These are phyloP conservation scores for Sugiyamaella grinbergsii DNA, from an alignment of 1,139 yeast genomes.

Conservation along the genomic window DNA sequence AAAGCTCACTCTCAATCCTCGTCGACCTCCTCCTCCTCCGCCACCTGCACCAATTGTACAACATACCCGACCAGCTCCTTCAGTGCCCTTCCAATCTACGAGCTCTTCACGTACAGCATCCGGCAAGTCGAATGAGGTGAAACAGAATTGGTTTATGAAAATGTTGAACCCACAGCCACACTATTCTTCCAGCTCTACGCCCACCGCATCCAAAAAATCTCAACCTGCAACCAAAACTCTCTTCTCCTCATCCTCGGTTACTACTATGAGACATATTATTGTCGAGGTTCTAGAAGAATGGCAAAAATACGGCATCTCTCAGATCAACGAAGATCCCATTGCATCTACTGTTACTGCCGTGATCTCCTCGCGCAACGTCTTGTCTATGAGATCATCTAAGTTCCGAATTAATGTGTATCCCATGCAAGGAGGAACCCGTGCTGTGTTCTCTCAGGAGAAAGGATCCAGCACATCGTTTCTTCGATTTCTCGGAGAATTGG, in stretches of 20 bases:
- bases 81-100: slow-evolving; percentile 13
- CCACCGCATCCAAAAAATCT: neutral
- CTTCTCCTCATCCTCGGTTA: slow-evolving; percentile 34
- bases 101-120: slow-evolving; percentile 12
- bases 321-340: slow-evolving; percentile 34
- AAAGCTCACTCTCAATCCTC: slow-evolving; percentile 29
- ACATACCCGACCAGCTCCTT: slow-evolving; percentile 12
- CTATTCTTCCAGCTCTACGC: neutral
- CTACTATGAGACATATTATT: slow-evolving; percentile 37
- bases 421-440: slow-evolving; percentile 33
- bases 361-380: slow-evolving; percentile 41
- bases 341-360: slow-evolving; percentile 38
- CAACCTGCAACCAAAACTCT: slow-evolving; percentile 32
- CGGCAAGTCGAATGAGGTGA: slow-evolving; percentile 31
- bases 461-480: slow-evolving; percentile 40
- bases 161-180: slow-evolving; percentile 33
- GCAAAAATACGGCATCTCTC: slow-evolving; percentile 43
- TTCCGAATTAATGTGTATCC: slow-evolving; percentile 37
- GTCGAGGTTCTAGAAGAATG: slow-evolving; percentile 41
- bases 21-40: slow-evolving; percentile 31
- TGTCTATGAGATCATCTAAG: slow-evolving; percentile 39
- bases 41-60: slow-evolving; percentile 18
- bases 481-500: slow-evolving; percentile 41
- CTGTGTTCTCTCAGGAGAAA: slow-evolving; percentile 37
- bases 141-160: slow-evolving; percentile 47